Conservation (phyloP, 139 green algal species). For the Micromonas commoda region DNA sequence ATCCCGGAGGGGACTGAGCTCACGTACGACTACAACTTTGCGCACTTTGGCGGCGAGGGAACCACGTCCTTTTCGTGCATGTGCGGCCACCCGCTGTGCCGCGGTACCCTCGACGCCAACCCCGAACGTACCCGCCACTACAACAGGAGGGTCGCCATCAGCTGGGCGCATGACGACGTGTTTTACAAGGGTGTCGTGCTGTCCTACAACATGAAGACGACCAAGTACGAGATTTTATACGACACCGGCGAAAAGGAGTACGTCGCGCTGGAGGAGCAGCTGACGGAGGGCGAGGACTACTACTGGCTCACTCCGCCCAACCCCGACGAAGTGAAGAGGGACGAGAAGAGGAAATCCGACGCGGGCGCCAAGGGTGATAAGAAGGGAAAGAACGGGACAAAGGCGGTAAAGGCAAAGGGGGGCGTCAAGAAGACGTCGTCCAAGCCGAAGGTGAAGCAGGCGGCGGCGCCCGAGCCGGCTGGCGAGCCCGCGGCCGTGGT, state of each 20-base stretch:
- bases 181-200: background rate
- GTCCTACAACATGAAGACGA: background rate
- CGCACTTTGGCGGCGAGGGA: conserved; percentile 30
- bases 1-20: conserved; percentile 34
- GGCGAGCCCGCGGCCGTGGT: too few species aligned
- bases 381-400: background rate
- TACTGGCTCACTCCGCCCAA: background rate
- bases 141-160: background rate
- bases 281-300: background rate
- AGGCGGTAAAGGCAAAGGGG: background rate
- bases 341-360: background rate
- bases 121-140: background rate
- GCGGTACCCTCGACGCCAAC: conserved; percentile 25
- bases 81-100: conserved; percentile 27
- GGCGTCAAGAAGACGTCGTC: background rate
- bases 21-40: conserved; percentile 36
- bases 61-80: conserved; percentile 29
- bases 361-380: background rate
- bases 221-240: conserved; percentile 6
- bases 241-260: background rate
- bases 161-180: background rate
- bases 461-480: too few species aligned
- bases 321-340: background rate
- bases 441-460: background rate
- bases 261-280: background rate